Base-by-base conservation (phyloP, 495 filamentous ascomycete genomes). In the Chaetomium cochliodes region DNA sequence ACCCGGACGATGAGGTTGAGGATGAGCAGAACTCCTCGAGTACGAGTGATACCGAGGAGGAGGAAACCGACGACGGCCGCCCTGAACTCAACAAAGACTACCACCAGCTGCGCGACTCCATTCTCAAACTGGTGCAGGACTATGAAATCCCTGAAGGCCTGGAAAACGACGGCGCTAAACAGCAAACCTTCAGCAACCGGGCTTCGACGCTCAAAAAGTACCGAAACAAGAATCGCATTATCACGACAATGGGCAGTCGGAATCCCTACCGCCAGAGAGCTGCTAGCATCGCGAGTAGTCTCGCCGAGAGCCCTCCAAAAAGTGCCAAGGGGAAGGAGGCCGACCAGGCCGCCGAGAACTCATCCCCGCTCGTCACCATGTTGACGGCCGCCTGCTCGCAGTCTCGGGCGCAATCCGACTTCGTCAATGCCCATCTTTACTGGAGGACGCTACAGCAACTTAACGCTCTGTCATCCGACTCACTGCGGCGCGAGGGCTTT, bases 81-180 rank as follows among this genome's bases (percentile, higher is more conserved):
- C 81, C 90, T 13, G 90, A 91, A 30, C 77, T 91, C 7, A 88
- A 91, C 70, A 90, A 89, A 66, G 90, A 92, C 67, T 90, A 94
- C 67, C 90, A 94, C 74, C 87, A 90, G 59, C 77, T 96, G 9
- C 89, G 93, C 61, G 87, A 90, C 41, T 89, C 91, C 7, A 89
- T 96, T 53, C 77, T 90, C 52, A 92, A 91, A 70, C 81, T 96
- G 3, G 88, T 94, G 20, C 84, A 89, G 65, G 91, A 94, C 47
- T 90, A 87, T 63, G 90, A 92, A 66, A 87, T 89, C 23, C 88
- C 88, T 3, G 84, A 86, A 49, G 84, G 79, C 33, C 71, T 86
- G 0, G 80, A 85, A 51, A 77, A 74, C 20, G 82, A 85, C 37
- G 79, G 76, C 26, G 76, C 82, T 37, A 73, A 71, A 61, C 80